A percentile compares a stretch with the other conserved stretches of the same genome.
phyloP scores from a whole-genome alignment of 164 flowering plant genomes.

The Malania oleifera region DNA sequence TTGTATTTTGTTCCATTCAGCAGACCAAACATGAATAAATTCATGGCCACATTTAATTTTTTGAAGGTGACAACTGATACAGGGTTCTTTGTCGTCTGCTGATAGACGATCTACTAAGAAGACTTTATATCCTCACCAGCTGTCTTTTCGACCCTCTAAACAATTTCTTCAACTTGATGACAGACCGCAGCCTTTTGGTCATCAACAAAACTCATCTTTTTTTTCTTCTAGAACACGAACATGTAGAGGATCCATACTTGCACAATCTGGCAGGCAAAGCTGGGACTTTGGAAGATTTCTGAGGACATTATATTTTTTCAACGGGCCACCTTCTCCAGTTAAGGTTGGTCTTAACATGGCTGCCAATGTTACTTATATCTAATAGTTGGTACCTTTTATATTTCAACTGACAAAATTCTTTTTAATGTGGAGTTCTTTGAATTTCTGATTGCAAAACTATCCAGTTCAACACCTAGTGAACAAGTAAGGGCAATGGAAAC shows the following conservation, averaged over 20 bases:
- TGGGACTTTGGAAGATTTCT: slow-evolving; percentile 95
- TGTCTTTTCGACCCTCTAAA: slow-evolving; percentile 38
- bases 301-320: slow-evolving; percentile 76
- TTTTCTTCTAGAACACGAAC: slow-evolving; percentile 30
- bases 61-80: not conserved
- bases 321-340: slow-evolving; percentile 86
- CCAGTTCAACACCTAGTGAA: slow-evolving; percentile 48
- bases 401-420: slow-evolving; percentile 21
- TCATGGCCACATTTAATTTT: not conserved
- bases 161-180: slow-evolving; percentile 51
- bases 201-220: slow-evolving; percentile 12
- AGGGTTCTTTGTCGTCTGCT: slow-evolving; percentile 38
- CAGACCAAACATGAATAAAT: too few relatives aligned
- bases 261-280: slow-evolving; percentile 49
- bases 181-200: slow-evolving; percentile 22
- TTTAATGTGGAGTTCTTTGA: slow-evolving; percentile 56
- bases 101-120: slow-evolving; percentile 25
- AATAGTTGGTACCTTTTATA: not conserved
- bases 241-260: slow-evolving; percentile 29
- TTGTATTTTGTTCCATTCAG: too few relatives aligned
- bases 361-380: not conserved
- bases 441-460: slow-evolving; percentile 54
- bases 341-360: slow-evolving; percentile 47
- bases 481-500: slow-evolving; percentile 55
- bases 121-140: slow-evolving; percentile 23